Base-by-base conservation (phyloP, 1,284 basidiomycete species). In the Cystobasidium sp. region DNA sequence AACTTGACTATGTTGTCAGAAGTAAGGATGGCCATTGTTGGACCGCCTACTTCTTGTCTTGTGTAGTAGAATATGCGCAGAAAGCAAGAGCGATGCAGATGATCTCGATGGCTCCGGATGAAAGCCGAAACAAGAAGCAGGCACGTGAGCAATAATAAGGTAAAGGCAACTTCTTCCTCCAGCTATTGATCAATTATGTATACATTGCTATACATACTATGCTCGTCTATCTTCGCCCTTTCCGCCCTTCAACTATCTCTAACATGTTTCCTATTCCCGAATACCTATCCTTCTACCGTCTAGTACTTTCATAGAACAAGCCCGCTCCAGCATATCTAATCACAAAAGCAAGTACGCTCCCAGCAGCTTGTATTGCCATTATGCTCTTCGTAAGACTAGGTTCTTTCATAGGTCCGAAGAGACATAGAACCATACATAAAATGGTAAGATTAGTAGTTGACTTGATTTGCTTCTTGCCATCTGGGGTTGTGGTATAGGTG, bases 361-460 rank as follows among this genome's bases (percentile, higher is more conserved):
- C 90, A 8, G 85, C 82, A 47, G 90, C 88, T 85, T 96, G 93
- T 8, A 90, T 84, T 39, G 81, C 84, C 76, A 93, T 90, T 76
- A 95, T 81, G n/a, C 87, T 83, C 78, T 88, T 85, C 20, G 91
- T 91, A 44, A 97, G 85, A 37, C 84, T 85, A 75, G 89, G 89
- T 83, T 97, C 94, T 71, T 84, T 86, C 89, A 94, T 90, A 1
- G 91, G 89, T 0, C 94, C 94, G 20, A 91, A 81, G 43, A 87
- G 85, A 20, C 94, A 84, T 44, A 97, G 85, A 62, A 95, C 85
- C 68, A 90, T 86, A 80, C 96, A 97, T 59, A 95, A 84, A 68
- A 97, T 88, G 0, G 94, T 97, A 73, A 97, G 83, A 81, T 97
- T 97, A 31, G 90, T 93, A 9, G 88, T 86, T 73, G 90, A 88